Percentiles rank a stretch among this genome's conserved stretches.
Conservation (phyloP, 768 basidiomycete species). For the Paxillus involutus region DNA sequence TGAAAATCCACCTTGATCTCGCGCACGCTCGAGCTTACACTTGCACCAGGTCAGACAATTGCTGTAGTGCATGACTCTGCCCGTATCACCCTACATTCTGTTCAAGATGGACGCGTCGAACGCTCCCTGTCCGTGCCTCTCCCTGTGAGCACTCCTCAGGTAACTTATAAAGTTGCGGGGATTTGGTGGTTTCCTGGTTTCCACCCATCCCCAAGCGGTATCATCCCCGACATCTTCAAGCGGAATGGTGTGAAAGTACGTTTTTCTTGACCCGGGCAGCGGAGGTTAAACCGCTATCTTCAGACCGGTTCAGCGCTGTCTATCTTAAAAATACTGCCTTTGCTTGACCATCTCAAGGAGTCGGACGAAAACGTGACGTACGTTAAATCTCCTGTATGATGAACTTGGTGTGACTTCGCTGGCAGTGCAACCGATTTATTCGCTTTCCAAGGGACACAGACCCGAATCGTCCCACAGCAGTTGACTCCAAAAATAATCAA, state of each 20-base stretch:
- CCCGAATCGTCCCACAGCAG: slow-evolving; percentile 42
- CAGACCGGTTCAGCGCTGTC: slow-evolving; percentile 81
- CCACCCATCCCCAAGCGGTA: slow-evolving; percentile 34
- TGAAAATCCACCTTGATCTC: slow-evolving; percentile 30
- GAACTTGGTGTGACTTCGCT: slow-evolving; percentile 14
- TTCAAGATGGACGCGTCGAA: slow-evolving; percentile 70
- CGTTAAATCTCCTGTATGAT: slow-evolving; percentile 23
- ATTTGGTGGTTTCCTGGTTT: slow-evolving; percentile 75
- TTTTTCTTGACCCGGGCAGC: slow-evolving; percentile 4
- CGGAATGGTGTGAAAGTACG: slow-evolving; percentile 64
- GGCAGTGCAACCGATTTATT: slow-evolving; percentile 76
- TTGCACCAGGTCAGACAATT: slow-evolving; percentile 58
- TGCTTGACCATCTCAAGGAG: slow-evolving; percentile 70
- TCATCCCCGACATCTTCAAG: slow-evolving; percentile 77
- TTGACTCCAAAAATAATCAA: slow-evolving; percentile 59
- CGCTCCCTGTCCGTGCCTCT: slow-evolving; percentile 42
- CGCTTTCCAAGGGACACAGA: slow-evolving; percentile 73
- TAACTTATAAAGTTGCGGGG: slow-evolving; percentile 38
- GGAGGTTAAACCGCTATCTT: slow-evolving; percentile 6
- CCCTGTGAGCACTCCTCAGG: slow-evolving; percentile 10
- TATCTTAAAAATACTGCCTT: slow-evolving; percentile 63
- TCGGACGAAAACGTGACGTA: slow-evolving; percentile 68
- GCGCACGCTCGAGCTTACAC: slow-evolving; percentile 1
- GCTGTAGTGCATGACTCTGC: slow-evolving; percentile 72
- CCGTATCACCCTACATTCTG: slow-evolving; percentile 67